Base-by-base conservation (phyloP, 192 early-diverging fungal genomes). In the Mortierella antarctica region DNA sequence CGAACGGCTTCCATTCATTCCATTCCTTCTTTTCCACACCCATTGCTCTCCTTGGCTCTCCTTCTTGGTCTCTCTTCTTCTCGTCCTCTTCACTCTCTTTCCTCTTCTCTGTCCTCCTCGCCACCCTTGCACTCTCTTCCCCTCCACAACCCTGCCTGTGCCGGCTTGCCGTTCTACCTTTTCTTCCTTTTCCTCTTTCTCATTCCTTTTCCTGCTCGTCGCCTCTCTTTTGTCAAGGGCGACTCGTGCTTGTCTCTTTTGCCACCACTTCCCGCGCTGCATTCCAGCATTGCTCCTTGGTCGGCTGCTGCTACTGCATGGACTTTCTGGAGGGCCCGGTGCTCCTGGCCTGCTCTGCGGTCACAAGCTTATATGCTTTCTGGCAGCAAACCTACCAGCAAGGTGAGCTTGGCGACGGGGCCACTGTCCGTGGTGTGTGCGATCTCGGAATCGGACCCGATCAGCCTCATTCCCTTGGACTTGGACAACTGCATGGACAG, bases 291-390 rank as follows among this genome's bases (percentile, higher is more conserved):
- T 18, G 11, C 13, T 31, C 62, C 18, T 17, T 7, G 12, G 18
- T 2, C 1, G 31, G 31, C 31, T 31, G 31, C 31, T 31, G 47
- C 44, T 45, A 8, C 64, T 68, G 58, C 70, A 80, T 80, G 77
- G 77, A 80, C 65, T 62, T 72, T 68, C 58, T 80, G 21, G 70
- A 80, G 68, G 77, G 77, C 11, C 77, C 77, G 11, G 44, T 72
- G 13, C 55, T 80, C 21, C 53, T 80, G 47, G 65, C 59, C 44
- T 80, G 77, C 60, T 80, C 70, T 41, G 42, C 58, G 13, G 49
- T 62, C 65, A 72, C 77, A 17, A 60, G 57, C 18, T 39, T 72
- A 14, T 72, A 62, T 51, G 41, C 65, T 5, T n/a, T 64, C 53
- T 80, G 77, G 77, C 70, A 72, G 47, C 64, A 72, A 51, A 67